phyloP scores from a whole-genome alignment of 2,329 filamentous ascomycete genomes.

The Keithomyces neogunnii region DNA sequence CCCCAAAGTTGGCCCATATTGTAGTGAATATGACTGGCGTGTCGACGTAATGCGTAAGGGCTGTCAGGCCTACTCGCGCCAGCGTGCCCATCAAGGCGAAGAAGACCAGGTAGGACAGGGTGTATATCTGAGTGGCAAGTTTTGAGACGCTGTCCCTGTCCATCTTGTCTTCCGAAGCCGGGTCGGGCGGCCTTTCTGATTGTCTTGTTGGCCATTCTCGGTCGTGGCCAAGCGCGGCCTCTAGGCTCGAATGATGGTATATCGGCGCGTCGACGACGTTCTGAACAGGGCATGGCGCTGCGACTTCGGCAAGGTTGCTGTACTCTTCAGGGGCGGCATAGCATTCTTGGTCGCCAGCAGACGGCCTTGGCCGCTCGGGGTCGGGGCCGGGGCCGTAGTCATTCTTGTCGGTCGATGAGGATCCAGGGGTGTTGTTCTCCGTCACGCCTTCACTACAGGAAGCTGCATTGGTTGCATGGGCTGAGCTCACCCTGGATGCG shows the following conservation, averaged over 20 bases:
- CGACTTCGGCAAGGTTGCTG: constrained; percentile 35
- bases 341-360: constrained; percentile 9
- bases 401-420: not conserved
- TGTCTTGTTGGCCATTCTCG: constrained; percentile 5
- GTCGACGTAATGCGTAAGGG: constrained; percentile 70
- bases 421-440: not conserved
- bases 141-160: constrained; percentile 30
- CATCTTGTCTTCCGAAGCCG: constrained; percentile 3
- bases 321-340: constrained; percentile 20
- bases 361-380: not conserved
- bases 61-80: constrained; percentile 70
- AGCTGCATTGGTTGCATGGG: not conserved
- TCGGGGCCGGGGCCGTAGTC: not conserved
- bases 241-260: constrained; percentile 11
- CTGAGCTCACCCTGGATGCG: not conserved
- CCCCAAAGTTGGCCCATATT: constrained; percentile 82
- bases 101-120: constrained; percentile 71
- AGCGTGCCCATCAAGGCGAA: constrained; percentile 82
- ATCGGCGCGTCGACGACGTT: constrained; percentile 8
- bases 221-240: constrained; percentile 9
- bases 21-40: constrained; percentile 66
- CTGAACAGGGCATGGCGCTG: constrained; percentile 19
- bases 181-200: constrained; percentile 8
- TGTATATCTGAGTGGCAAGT: constrained; percentile 54
- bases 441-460: not conserved